phyloP scores from a whole-genome alignment of 108 stramenopile genomes.

The Fragilaria crotonensis region DNA sequence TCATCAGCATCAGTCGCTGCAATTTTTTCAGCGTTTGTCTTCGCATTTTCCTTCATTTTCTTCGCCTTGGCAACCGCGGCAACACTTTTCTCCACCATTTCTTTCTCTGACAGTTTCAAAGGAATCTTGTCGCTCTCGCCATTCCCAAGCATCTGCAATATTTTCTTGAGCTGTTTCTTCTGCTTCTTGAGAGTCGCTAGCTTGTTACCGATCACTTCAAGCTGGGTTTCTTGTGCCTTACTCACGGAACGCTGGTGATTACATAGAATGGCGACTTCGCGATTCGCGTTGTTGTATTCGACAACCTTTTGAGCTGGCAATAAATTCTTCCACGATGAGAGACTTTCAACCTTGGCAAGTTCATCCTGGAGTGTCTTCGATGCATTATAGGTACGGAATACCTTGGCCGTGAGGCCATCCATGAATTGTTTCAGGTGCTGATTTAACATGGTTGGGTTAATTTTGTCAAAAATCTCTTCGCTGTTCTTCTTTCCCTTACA shows the following conservation, averaged over 20 bases:
- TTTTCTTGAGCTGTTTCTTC: constrained; percentile 76
- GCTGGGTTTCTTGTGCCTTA: constrained; percentile 86
- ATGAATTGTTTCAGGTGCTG: constrained; percentile 93
- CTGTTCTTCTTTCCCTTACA: constrained; percentile 82
- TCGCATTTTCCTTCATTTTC: constrained; percentile 88
- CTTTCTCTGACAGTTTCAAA: constrained; percentile 54
- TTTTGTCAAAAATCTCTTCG: constrained; percentile 93
- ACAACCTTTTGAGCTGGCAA: constrained; percentile 90
- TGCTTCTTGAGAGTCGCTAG: constrained; percentile 84
- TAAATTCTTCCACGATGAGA: constrained; percentile 55
- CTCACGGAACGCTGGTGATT: constrained; percentile 98
- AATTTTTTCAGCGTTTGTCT: constrained; percentile 91
- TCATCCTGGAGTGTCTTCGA: constrained; percentile 96
- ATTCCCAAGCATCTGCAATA: constrained; percentile 48
- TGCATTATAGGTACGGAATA: constrained; percentile 99
- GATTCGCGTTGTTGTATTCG: constrained; percentile 98
- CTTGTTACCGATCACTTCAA: constrained; percentile 69
- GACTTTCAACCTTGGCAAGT: constrained; percentile 72
- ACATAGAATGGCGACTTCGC: constrained; percentile 98
- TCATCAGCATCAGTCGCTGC: constrained; percentile 85
- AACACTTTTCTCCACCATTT: constrained; percentile 47
- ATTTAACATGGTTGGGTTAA: constrained; percentile 90
- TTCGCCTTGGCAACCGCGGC: constrained; percentile 78
- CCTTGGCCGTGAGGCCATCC: constrained; percentile 99
- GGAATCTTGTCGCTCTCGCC: constrained; percentile 68